Evolutionary conservation across 345 rosid species (phyloP).

Genomic region (Combretum micranthum): DNA sequence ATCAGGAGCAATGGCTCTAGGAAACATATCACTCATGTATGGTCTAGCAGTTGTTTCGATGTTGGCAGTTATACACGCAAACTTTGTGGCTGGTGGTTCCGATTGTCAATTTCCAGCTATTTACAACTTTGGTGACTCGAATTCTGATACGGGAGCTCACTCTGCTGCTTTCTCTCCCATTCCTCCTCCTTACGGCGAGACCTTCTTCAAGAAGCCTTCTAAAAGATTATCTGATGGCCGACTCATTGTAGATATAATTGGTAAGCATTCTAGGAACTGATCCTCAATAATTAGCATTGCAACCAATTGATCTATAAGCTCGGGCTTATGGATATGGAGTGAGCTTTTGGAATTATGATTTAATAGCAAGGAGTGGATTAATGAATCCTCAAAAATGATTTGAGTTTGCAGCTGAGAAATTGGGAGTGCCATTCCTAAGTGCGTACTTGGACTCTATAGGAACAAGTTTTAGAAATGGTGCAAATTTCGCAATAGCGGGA

Average conservation of each 20-base stretch:
- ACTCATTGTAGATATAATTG: conserved; percentile 48
- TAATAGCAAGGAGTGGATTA: no score
- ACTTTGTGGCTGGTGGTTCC: background rate
- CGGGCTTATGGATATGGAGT: no score
- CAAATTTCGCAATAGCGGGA: conserved; percentile 65
- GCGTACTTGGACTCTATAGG: conserved; percentile 64
- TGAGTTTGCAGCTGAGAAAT: conserved; percentile 39
- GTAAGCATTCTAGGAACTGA: conserved; percentile 17
- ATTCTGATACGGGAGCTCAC: conserved; percentile 57
- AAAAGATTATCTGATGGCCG: conserved; percentile 69
- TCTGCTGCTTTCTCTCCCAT: conserved; percentile 30
- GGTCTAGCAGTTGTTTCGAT: background rate
- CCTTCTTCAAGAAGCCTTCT: conserved; percentile 36
- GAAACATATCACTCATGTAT: no score
- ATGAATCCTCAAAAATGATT: background rate
- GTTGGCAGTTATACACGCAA: background rate
- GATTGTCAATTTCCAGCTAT: conserved; percentile 8
- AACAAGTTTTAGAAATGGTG: conserved; percentile 41
- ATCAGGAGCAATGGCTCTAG: no score
- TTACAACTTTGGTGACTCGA: conserved; percentile 67
- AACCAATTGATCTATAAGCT: background rate
- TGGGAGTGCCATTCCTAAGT: conserved; percentile 43
- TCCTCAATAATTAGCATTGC: no score
- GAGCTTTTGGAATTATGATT: no score
- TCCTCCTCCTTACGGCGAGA: conserved; percentile 38